Evolutionary conservation across 1,139 yeast species (phyloP), one percentile per base, ranked within the genome.

Genomic region (Saccharomyces hybrid): DNA sequence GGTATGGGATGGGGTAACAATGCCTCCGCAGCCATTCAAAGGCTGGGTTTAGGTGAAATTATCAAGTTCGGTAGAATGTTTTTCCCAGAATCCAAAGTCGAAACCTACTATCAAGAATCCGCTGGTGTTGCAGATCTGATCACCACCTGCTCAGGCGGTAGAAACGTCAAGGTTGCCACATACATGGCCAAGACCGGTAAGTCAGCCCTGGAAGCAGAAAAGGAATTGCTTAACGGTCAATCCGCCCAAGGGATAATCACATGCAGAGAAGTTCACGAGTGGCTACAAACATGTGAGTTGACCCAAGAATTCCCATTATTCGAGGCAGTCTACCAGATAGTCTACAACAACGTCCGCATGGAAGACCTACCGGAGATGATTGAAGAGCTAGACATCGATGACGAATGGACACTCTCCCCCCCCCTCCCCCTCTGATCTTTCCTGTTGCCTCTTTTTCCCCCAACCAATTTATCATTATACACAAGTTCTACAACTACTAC

Each of bases 1-100:
- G 97, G 97, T 62, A 79, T 86, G 58, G 96, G 96, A 55, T 91
- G 97, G 97, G 98, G 98, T 70, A 96, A 89, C 75, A 90, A 90
- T 70, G 97, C 98, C 63, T 88, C 90, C 74, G 87, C 97, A 52
- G 97, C 97, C 52, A 82, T 91, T 65, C 89, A 90, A 91, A 83
- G 97, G 75, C 83, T 93, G 62, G 98, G 97, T 50, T 73, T 90
- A 57, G 78, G 83, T 65, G 98, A 90, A 75, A 88, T 84, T 74
- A 85, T 89, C 70, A 81, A 80, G 72, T 90, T 90, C 72, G 95
- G 95, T 50, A 79, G 82, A 64, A 79, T 79, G 58, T 80, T 80
- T 69, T 83, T 84, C 78, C 86, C 91, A 31, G 79, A 79, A 55
- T 83, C 88, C 60, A 76, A 81, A 65, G 78, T 87, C 50, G 77